A percentile compares a stretch with the other conserved stretches of the same genome.
phyloP scores from a whole-genome alignment of 2,329 filamentous ascomycete species.

The Pseudopyricularia javanii region DNA sequence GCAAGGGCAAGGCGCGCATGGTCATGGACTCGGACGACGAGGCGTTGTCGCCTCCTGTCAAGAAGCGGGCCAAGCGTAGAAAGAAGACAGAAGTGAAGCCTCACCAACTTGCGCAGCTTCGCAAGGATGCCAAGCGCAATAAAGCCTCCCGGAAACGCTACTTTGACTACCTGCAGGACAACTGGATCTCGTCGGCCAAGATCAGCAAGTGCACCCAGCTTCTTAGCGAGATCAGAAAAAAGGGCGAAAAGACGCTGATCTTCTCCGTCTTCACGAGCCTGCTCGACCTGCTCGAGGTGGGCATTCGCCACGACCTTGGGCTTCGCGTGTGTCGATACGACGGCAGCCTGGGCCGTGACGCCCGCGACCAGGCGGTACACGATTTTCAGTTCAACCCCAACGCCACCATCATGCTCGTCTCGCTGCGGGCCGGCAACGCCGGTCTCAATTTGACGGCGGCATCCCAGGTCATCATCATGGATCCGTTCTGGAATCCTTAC shows the following conservation, averaged over 20 bases:
- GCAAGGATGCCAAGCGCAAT: conserved; percentile 53
- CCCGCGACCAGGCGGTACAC: conserved; percentile 54
- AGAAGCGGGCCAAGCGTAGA: conserved; percentile 14
- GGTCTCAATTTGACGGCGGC: conserved; percentile 78
- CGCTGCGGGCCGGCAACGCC: conserved; percentile 69
- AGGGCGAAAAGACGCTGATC: conserved; percentile 64
- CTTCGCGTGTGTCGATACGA: conserved; percentile 60
- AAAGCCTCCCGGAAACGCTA: conserved; percentile 56
- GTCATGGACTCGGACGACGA: conserved; percentile 5
- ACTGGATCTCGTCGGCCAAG: conserved; percentile 66
- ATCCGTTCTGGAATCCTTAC: conserved; percentile 91
- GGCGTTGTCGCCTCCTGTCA: conserved; percentile 15
- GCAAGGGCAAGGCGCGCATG: neutral
- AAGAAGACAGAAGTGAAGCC: conserved; percentile 29
- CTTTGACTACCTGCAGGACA: conserved; percentile 52
- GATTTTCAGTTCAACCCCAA: conserved; percentile 48
- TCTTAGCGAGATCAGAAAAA: conserved; percentile 31
- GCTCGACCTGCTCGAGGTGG: conserved; percentile 65
- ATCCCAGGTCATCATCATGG: conserved; percentile 77
- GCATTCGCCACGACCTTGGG: conserved; percentile 40
- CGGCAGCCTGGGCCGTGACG: conserved; percentile 56
- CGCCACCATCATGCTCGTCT: conserved; percentile 62
- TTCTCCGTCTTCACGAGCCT: conserved; percentile 75
- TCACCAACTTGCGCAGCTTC: conserved; percentile 31
- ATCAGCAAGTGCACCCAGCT: conserved; percentile 58